Evolutionary conservation across 2,329 filamentous ascomycete species (phyloP), one percentile per base, ranked within the genome.

Genomic region (Amauroascus verrucosus): DNA sequence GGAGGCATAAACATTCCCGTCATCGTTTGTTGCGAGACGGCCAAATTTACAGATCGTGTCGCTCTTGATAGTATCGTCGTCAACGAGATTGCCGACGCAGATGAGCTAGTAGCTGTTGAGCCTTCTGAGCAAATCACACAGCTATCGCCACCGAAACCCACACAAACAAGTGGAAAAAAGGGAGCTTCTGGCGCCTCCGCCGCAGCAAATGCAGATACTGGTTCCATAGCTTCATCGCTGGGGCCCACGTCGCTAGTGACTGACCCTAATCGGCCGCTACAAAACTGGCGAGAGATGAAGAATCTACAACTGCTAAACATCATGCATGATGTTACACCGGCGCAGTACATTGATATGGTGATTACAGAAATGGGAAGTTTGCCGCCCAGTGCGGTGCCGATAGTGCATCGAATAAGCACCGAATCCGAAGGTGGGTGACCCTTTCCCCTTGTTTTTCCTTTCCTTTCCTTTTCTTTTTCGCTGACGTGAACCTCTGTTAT

Each of bases 21-120:
- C 55, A 83, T 94, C 32, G 88, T 94, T 2, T 85, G 94, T 55
- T 95, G 88, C 68, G 91, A 97, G 73, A 93, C 86, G 3, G 84
- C 97, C 72, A 98, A 97, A 71, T 96, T 97, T 67, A 86, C 93
- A 63, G 83, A 88, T 62, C 84, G 88, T 54, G 88, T 96, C 9
- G 86, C 88, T 6, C 81, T 94, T 13, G 93, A 97, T 70, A 91
- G 88, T 22, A 87, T 97, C 60, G 91, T 93, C 40, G 84, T 88
- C 63, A 98, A 98, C 68, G 93, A 98, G 73, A 84, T 96, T 57
- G 89, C 81, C 71, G 78, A 90, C 67, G 64, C 88, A 70, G 81
- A 85, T 68, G 77, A 88, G 71, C 71, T 86, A 24, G 66, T 73
- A n/a, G 63, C 63, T 18, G 44, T 30, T 28, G 56, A 55, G 16